phyloP scores from a whole-genome alignment of 768 basidiomycete species.

The Termitomyces sp. region DNA sequence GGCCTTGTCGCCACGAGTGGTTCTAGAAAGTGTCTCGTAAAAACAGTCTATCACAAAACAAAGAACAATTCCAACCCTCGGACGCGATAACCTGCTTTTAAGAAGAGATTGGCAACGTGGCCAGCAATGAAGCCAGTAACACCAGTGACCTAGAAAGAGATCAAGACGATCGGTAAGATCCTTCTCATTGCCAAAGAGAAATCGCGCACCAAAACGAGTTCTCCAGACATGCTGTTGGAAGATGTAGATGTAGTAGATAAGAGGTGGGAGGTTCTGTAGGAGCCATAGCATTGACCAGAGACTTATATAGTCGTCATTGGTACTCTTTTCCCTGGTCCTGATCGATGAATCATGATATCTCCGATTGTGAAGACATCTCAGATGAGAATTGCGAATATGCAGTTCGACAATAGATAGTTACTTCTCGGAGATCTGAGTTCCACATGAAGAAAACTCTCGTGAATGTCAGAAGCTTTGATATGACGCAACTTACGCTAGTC shows the following conservation, averaged over 20 bases:
- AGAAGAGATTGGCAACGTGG: constrained; percentile 27
- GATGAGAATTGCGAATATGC: background rate
- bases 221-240: constrained; percentile 12
- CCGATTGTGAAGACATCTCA: background rate
- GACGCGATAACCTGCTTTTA: constrained; percentile 32
- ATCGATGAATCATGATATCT: too few species aligned
- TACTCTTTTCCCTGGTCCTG: background rate
- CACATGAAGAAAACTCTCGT: background rate
- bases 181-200: background rate
- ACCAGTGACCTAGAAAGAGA: constrained; percentile 29
- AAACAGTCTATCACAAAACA: background rate
- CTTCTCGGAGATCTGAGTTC: too few species aligned
- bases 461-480: background rate
- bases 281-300: background rate
- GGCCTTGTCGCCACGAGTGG: constrained; percentile 26
- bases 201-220: constrained; percentile 15
- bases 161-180: background rate
- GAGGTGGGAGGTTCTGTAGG: background rate
- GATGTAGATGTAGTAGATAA: background rate
- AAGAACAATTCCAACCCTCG: constrained; percentile 24
- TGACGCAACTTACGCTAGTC: background rate
- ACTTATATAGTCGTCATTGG: constrained; percentile 3
- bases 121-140: constrained; percentile 34
- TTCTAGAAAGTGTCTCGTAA: constrained; percentile 14
- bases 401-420: background rate